Percentiles rank a stretch among this genome's conserved stretches.
Evolutionary conservation across 768 basidiomycete species (phyloP).

Genomic region (Nevesoporus exiguus): DNA sequence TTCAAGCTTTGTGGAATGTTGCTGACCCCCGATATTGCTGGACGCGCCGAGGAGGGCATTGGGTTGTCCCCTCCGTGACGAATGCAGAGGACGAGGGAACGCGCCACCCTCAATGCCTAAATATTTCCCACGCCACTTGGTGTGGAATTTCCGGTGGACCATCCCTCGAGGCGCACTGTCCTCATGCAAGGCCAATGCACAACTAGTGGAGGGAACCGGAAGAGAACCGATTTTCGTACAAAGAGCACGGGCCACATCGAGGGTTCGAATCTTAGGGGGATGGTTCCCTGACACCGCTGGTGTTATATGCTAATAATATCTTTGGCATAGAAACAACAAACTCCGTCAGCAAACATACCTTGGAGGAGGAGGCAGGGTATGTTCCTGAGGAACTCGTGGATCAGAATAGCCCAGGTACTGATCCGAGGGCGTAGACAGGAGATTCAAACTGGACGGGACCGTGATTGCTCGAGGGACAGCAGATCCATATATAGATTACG

Average conservation of each 20-base stretch:
- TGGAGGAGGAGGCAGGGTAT: too few species aligned
- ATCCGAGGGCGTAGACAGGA: neutral
- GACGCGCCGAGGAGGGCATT: constrained; percentile 28
- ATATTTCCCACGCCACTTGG: constrained; percentile 27
- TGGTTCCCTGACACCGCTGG: too few species aligned
- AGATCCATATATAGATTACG: too few species aligned
- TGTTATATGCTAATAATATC: too few species aligned
- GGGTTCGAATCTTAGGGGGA: too few species aligned
- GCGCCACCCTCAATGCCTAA: neutral
- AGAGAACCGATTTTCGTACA: too few species aligned
- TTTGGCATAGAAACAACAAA: neutral
- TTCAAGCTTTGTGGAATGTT: constrained; percentile 8
- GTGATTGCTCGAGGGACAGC: neutral
- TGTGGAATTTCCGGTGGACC: too few species aligned
- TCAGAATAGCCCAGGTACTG: neutral
- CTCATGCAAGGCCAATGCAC: neutral
- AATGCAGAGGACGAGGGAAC: neutral
- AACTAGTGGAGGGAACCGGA: too few species aligned
- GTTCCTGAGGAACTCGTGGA: neutral
- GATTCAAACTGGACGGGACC: neutral
- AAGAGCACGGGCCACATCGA: too few species aligned
- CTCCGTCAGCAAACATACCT: neutral
- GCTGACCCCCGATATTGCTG: constrained; percentile 16
- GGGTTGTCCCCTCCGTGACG: neutral
- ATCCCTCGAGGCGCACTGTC: too few species aligned